Base-by-base conservation (phyloP, 2,329 filamentous ascomycete genomes). In the Microcyclospora pomicola region DNA sequence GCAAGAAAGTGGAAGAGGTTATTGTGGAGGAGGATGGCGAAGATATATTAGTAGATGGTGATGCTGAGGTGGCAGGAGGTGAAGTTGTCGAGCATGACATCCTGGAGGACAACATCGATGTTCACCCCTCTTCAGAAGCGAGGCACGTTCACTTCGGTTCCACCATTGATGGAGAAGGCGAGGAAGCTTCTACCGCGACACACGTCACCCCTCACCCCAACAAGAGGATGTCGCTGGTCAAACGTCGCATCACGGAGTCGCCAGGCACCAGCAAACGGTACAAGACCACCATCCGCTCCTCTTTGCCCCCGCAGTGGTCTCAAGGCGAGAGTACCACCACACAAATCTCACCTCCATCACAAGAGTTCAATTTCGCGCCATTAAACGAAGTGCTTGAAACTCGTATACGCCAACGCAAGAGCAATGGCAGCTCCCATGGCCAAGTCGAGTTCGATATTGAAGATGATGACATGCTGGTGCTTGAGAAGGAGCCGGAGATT, bases 401-500 rank as follows among this genome's bases (percentile, higher is more conserved):
- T 36, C 49, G 53, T n/a, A 49, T 55, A 27, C 45, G 47, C 29
- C 60, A 59, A 32, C 59, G 61, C 30, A 57, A 64, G 13, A 58
- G 59, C 36, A 60, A 58, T 24, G 61, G 50, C 48, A 59, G 60
- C 36, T 52, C 61, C 6, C 19, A 24, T 24, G 61, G 59, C 46
- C 59, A 46, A 24, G 45, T 62, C 46, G 55, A 63, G 35, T 62
- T 59, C 39, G 49, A 50, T 24, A 54, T 61, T 35, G 56, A 61
- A 14, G 37, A 40, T n/a, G 43, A 48, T 9, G 45, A 51, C 12
- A 38, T 46, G 15, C 38, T 28, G 19, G 28, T 31, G 13, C 32
- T 44, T 15, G 51, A 54, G 35, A 47, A 54, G 15, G 43, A 54
- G 14, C 42, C 51, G 28, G 44, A 49, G 30, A 42, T 52, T 6